A percentile compares a stretch with the other conserved stretches of the same genome.
Conservation (phyloP, 148 eudicot species). For the Linanthus parryae region DNA sequence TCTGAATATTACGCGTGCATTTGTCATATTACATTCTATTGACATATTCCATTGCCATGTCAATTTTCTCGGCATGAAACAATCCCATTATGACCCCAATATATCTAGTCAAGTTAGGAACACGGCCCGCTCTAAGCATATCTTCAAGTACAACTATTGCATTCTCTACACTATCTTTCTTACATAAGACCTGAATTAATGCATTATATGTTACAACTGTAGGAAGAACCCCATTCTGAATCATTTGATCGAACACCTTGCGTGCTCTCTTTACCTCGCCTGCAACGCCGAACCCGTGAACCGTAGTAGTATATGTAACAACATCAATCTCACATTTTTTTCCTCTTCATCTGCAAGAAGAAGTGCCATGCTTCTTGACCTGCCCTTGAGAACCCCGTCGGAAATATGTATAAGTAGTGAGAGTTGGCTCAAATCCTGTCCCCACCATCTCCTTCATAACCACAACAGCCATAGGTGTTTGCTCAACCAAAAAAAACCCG, state of each 20-base stretch:
- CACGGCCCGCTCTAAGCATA: constrained; percentile 70
- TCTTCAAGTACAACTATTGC: constrained; percentile 52
- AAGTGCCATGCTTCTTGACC: constrained; percentile 79
- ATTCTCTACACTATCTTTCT: constrained; percentile 70
- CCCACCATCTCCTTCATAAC: too few species aligned
- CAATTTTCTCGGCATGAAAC: too few species aligned
- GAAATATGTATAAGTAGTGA: too few species aligned
- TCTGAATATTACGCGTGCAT: too few species aligned
- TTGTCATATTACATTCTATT: too few species aligned
- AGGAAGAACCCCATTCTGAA: constrained; percentile 62
- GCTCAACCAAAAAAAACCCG: too few species aligned
- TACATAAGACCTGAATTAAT: constrained; percentile 77
- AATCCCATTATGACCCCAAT: too few species aligned
- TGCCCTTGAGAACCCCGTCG: too few species aligned
- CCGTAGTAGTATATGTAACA: constrained; percentile 68
- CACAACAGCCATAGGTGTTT: too few species aligned
- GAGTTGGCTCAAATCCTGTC: too few species aligned
- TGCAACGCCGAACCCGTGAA: constrained; percentile 81
- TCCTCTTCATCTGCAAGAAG: constrained; percentile 76
- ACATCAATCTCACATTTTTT: constrained; percentile 62
- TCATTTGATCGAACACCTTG: constrained; percentile 66
- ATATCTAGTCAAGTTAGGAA: constrained; percentile 48
- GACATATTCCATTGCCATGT: too few species aligned
- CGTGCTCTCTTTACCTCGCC: constrained; percentile 68
- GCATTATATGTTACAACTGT: constrained; percentile 82